Evolutionary conservation across 495 filamentous ascomycete genomes (phyloP), one percentile per base, ranked within the genome.

Genomic region (Coniosporium apollinis): DNA sequence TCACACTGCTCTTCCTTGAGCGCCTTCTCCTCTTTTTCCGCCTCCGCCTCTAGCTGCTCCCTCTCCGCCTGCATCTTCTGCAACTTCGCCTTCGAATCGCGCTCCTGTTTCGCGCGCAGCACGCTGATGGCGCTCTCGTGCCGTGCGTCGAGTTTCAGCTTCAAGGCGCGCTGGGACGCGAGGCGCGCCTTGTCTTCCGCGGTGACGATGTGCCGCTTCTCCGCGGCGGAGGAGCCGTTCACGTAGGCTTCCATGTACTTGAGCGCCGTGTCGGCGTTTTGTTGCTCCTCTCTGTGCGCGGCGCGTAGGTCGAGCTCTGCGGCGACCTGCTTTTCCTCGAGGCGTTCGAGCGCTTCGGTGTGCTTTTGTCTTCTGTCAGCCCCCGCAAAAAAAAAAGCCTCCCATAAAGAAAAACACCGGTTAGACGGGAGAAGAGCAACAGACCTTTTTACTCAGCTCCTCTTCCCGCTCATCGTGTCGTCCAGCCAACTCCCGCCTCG

Each of bases 121-220:
- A 48, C 45, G 29, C 44, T 48, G 31, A 48, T 48, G 15, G 45
- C 45, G 29, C 45, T 48, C 14, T 42, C 45, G 19, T 48, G 45
- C 16, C 44, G 44, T 15, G 7, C 31, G 4, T 41, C 41, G 0
- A 48, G 30, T 18, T 44, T 48, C 21, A 44, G 30, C 18, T 44
- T 37, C 5, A 34, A 13, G 0, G 30, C 4, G 9, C 36, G 30
- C 22, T 48, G 41, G 22, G 41, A 35, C 19, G 37, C 37, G 2
- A 48, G 31, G 22, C 44, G 44, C 24, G 38, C 39, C 2, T 31
- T 30, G 19, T 48, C 45, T 24, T 48, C 45, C 19, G 41, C 45
- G 7, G 45, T 44, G 3, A 48, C 42, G 11, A 22, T 38, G 19
- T 44, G 45, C 17, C 25, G 15, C 22, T 7, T 33, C 10, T 47